Conservation (phyloP, 2,329 filamentous ascomycete genomes). For the Paradendryphiella salina region DNA sequence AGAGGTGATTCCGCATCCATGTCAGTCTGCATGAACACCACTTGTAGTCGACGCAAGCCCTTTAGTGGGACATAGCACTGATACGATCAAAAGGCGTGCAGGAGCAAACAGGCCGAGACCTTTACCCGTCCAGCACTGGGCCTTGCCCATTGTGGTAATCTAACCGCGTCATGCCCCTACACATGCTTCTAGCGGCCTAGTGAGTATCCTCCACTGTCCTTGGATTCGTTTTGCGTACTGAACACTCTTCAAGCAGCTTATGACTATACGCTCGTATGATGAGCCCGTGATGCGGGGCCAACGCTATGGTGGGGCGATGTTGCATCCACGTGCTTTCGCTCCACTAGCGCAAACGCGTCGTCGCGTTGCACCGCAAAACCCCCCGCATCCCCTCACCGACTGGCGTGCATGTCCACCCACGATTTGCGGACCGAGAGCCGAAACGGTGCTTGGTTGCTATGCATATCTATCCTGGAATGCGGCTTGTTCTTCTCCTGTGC, state of each 20-base stretch:
- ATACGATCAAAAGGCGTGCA: neutral
- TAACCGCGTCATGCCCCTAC: slow-evolving; percentile 3
- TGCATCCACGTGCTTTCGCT: slow-evolving; percentile 8
- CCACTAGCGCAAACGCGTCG: neutral
- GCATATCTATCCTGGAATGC: too few relatives aligned
- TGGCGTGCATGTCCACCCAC: neutral
- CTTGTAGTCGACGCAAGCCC: neutral
- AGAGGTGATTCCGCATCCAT: neutral
- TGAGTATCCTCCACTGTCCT: neutral
- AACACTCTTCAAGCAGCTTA: neutral
- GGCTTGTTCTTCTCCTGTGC: too few relatives aligned
- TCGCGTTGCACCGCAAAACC: neutral
- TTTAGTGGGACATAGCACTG: neutral
- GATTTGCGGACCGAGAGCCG: neutral
- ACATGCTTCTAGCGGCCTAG: neutral
- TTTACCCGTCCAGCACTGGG: neutral
- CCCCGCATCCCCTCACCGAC: neutral
- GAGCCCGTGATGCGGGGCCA: neutral
- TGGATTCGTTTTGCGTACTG: neutral
- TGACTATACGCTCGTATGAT: neutral
- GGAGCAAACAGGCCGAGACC: neutral
- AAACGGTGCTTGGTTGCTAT: too few relatives aligned
- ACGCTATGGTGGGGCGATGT: neutral
- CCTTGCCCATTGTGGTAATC: slow-evolving; percentile 7
- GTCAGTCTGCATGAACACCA: neutral